Base-by-base conservation (phyloP, 2,329 filamentous ascomycete genomes). In the Exserohilum turcica region DNA sequence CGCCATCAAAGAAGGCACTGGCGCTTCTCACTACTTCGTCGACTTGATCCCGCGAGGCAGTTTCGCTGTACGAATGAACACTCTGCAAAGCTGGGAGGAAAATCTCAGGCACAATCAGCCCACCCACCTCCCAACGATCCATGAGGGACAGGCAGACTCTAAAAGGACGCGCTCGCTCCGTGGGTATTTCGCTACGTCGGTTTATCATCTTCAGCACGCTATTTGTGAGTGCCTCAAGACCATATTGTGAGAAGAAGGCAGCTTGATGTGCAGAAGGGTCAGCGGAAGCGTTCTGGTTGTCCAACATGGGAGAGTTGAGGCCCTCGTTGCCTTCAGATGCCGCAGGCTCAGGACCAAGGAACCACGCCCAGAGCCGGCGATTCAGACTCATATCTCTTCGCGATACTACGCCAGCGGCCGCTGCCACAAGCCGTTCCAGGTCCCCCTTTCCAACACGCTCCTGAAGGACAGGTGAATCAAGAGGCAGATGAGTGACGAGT, bases 81-180 rank as follows among this genome's bases (percentile, higher is more conserved):
- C 88, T 95, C 68, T 87, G 83, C 64, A 99, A 84, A 21, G 93
- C 87, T 3, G 92, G 90, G 12, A 97, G 79, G 68, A 99, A 97
- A 12, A 97, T 84, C 56, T 91, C 87, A 0, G 92, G 90, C 1
- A 97, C 88, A 40, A 99, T 86, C 15, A 93, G 81, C 1, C 91
- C 91, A 27, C 94, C 94, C 60, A 99, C 93, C 72, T 99, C 94
- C 92, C 92, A 97, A 53, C 92, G 87, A 75, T 99, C 94, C 94
- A 99, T 97, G 46, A 99, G 80, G 13, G 95, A 97, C 2, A 97
- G 82, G 66, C 92, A 95, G 58, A 97, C 91, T 51, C 92, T 87
- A 70, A 96, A 97, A 0, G 94, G 93, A 33, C 87, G 86, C 16
- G 92, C 91, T 70, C 87, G 83, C 66, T 95, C 91, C 0, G 82